phyloP scores from a whole-genome alignment of 2,329 filamentous ascomycete genomes.

The Xylariaceae sp. region DNA sequence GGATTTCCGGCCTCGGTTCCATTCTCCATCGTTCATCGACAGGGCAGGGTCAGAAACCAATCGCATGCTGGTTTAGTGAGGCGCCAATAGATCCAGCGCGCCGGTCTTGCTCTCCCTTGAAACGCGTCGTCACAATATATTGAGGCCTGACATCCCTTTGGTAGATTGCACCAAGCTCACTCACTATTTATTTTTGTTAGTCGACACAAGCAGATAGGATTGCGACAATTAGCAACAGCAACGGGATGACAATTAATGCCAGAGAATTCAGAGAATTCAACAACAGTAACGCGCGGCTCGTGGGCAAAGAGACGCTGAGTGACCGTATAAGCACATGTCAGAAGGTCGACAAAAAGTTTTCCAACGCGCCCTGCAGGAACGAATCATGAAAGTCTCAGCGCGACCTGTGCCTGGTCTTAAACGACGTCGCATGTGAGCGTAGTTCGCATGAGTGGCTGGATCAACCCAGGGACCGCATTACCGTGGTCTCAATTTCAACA shows the following conservation, averaged over 20 bases:
- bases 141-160: background rate
- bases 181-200: background rate
- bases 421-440: background rate
- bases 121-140: too few relatives aligned
- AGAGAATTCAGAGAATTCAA: background rate
- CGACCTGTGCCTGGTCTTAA: too few relatives aligned
- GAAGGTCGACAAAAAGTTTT: too few relatives aligned
- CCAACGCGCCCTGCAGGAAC: too few relatives aligned
- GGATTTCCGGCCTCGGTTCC: too few relatives aligned
- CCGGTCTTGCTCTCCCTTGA: too few relatives aligned
- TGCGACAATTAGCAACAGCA: background rate
- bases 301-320: background rate
- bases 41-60: too few relatives aligned
- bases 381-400: too few relatives aligned
- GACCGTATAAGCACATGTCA: background rate
- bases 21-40: too few relatives aligned
- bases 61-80: too few relatives aligned
- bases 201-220: background rate
- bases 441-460: background rate
- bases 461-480: background rate
- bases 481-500: background rate
- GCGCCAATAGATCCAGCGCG: too few relatives aligned
- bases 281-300: background rate
- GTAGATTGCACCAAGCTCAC: background rate
- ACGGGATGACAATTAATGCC: background rate